phyloP scores from a whole-genome alignment of 331 rosid species.

The Acacia pycnantha region DNA sequence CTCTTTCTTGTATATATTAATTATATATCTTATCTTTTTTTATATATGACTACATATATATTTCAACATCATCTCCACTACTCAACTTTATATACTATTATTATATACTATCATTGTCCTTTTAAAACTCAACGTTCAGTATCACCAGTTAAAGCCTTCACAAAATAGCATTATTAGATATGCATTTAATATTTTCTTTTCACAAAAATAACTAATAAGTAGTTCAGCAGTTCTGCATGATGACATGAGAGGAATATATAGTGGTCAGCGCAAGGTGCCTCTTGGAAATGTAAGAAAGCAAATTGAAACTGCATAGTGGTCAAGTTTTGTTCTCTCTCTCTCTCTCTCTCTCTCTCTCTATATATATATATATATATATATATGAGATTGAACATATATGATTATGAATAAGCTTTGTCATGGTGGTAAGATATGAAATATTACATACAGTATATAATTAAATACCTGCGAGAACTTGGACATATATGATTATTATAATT shows the following conservation, averaged over 20 bases:
- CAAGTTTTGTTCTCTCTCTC: not conserved
- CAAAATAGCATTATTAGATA: not conserved
- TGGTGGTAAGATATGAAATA: not conserved
- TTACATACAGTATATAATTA: not conserved
- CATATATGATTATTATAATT: not conserved
- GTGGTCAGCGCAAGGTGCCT: not conserved
- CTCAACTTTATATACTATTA: not conserved
- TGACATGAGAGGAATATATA: not conserved
- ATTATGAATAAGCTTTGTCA: not conserved
- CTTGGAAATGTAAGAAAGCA: not conserved
- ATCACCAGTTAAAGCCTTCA: not conserved
- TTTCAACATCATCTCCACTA: not conserved
- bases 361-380: too few relatives aligned
- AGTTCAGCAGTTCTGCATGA: not conserved
- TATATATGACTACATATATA: too few relatives aligned
- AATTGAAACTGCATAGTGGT: not conserved
- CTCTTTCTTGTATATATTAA: too few relatives aligned
- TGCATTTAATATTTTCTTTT: not conserved
- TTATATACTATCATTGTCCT: too few relatives aligned
- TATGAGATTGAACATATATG: not conserved
- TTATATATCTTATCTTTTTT: too few relatives aligned
- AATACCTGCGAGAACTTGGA: not conserved
- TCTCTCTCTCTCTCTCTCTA: too few relatives aligned
- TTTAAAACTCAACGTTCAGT: too few relatives aligned
- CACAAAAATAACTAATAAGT: not conserved